Base-by-base conservation (phyloP, 2,329 filamentous ascomycete species). In the Exophiala sp. region DNA sequence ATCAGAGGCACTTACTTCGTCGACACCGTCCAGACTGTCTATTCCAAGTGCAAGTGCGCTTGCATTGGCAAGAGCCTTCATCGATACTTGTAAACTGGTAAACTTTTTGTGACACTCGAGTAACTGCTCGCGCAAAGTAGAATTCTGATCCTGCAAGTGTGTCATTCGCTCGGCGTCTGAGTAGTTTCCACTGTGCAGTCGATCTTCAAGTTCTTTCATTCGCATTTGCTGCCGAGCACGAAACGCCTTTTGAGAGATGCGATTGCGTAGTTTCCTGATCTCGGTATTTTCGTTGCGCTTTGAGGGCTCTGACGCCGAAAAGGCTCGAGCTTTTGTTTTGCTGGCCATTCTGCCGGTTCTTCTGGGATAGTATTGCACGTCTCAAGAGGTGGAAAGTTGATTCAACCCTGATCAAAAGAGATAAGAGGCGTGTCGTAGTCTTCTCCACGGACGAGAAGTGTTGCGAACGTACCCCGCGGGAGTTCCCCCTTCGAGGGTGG, bases 161-260 rank as follows among this genome's bases (percentile, higher is more conserved):
- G 54, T n/a, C 9, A 53, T 50, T 16, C 54, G 33, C 20, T 48
- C 54, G 9, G 38, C 49, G 12, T 57, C 50, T 11, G 50, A 49
- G 9, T 14, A 14, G 8, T 45, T 33, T 29, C 44, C 32, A 10
- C 20, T 35, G 9, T 53, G 39, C 12, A 54, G 38, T 21, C 54
- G 36, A 34, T 57, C 29, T 38, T 57, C 50, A 20, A 57, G 39
- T 47, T 57, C 55, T 32, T 54, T 50, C n/a, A 57, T 54, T 7
- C 50, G 45, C 45, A 57, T 47, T 11, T 40, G 41, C 32, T 51
- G 54, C 12, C 54, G 53, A 10, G 53, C 48, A 12, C 53, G 53
- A 38, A 56, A 56, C 7, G 53, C 53, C 32, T 56, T 47, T 32
- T 56, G 53, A 11, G 53, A 56, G 5, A 56, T 24, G n/a, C 53